Base-by-base conservation (phyloP, 1,139 yeast species). In the Yamadazyma atlantica region DNA sequence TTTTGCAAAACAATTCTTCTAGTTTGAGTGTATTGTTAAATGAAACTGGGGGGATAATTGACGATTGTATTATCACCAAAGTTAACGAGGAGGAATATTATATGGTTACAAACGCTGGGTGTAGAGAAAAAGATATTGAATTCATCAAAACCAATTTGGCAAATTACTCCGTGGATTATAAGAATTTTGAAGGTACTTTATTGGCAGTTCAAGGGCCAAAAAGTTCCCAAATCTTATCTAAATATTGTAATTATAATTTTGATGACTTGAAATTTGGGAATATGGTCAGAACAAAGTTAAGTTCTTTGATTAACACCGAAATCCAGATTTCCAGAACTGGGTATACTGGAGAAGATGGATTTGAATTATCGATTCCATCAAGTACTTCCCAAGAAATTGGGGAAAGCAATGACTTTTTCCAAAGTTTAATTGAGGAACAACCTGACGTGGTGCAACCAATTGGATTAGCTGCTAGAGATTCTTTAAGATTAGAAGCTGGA, bases 341-440 rank as follows among this genome's bases (percentile, higher is more conserved):
- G 1, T 92, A 92, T 67, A 92, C 98, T 4, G 98, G 98, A 22
- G 98, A 92, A 64, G 98, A 92, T 58, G 98, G 98, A 1, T 90
- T 92, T 60, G 98, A 92, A 57, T 76, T 92, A 44, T 84, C 95
- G 9, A 81, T 92, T 43, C 87, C 92, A 13, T 68, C 75, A 3
- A 41, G 60, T 11, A 74, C 75, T 39, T 66, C 64, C 9, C 59
- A 62, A 5, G 78, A 78, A 36, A 46, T 56, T 5, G 47, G 53
- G 25, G 58, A 63, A 41, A 82, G 92, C 2, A 62, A 69, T 35
- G 78, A 75, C 3, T 78, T 92, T 50, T 81, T 94, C 40, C 66
- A 75, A 45, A 67, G 76, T 11, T 64, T 92, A 41, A 63, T 89
- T 34, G 75, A 68, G 37, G 74, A 74, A 35, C 66, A 68, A 43